Conservation (phyloP, 805 yeast species). For the Candida awuae region DNA sequence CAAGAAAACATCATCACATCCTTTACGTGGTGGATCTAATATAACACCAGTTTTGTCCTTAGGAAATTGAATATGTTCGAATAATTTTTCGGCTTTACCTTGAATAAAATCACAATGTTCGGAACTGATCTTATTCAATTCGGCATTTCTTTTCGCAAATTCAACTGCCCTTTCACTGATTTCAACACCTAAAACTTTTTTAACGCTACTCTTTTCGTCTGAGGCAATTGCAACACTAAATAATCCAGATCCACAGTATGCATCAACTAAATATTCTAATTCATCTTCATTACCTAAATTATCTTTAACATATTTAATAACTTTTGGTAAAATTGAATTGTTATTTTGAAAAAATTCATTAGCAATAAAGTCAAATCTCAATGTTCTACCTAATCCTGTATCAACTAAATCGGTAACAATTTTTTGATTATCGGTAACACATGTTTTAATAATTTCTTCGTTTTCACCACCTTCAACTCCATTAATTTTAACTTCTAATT, state of each 20-base stretch:
- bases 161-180: slow-evolving; percentile 84
- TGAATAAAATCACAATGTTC: slow-evolving; percentile 75
- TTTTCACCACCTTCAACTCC: slow-evolving; percentile 10
- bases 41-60: slow-evolving; percentile 75
- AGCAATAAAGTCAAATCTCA: slow-evolving; percentile 79
- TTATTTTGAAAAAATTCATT: slow-evolving; percentile 97
- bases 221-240: slow-evolving; percentile 78
- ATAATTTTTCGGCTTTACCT: slow-evolving; percentile 89
- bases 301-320: slow-evolving; percentile 71
- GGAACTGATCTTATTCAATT: slow-evolving; percentile 49
- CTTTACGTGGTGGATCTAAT: slow-evolving; percentile 95
- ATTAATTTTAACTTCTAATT: slow-evolving; percentile 6
- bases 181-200: slow-evolving; percentile 86
- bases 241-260: slow-evolving; percentile 93
- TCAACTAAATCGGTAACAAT: slow-evolving; percentile 70
- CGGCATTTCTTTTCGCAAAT: slow-evolving; percentile 79
- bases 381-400: slow-evolving; percentile 34
- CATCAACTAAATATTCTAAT: slow-evolving; percentile 69
- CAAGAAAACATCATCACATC: slow-evolving; percentile 84
- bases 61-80: slow-evolving; percentile 71
- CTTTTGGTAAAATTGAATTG: slow-evolving; percentile 79
- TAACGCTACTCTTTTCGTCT: slow-evolving; percentile 44
- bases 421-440: slow-evolving; percentile 71
- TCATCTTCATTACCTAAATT: slow-evolving; percentile 41
- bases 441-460: slow-evolving; percentile 44